A percentile compares a stretch with the other conserved stretches of the same genome.
Evolutionary conservation across 1,139 yeast genomes (phyloP).

Genomic region (Candida freyschussii): DNA sequence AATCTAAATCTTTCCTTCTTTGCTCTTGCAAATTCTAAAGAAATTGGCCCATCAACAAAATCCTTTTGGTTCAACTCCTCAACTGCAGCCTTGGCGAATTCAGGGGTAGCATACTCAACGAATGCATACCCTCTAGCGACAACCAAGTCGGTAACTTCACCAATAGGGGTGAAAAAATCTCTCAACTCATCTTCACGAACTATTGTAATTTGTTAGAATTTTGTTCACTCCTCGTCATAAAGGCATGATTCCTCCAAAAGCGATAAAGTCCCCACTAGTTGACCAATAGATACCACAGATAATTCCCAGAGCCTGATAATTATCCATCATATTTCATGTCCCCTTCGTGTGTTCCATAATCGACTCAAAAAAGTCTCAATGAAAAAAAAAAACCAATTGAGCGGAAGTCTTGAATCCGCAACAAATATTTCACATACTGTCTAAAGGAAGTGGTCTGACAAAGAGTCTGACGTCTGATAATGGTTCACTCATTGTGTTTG

Average conservation of each 20-base stretch:
- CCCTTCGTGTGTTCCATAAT: no score
- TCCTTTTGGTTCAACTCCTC: constrained; percentile 54
- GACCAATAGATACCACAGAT: no score
- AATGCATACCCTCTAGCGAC: constrained; percentile 75
- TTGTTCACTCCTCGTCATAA: no score
- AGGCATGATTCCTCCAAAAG: no score
- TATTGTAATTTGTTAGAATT: constrained; percentile 2
- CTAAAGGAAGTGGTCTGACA: constrained; percentile 50
- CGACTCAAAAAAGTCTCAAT: no score
- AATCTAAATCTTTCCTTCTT: constrained; percentile 71
- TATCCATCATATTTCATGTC: no score
- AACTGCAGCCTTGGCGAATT: constrained; percentile 62
- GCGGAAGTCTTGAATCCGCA: no score
- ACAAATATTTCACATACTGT: constrained; percentile 23
- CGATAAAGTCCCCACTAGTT: no score
- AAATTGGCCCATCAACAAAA: constrained; percentile 59
- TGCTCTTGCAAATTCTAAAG: constrained; percentile 65
- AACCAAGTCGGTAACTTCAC: constrained; percentile 63
- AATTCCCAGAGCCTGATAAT: no score
- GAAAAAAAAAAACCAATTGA: no score
- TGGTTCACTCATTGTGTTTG: constrained; percentile 23
- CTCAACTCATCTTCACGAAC: constrained; percentile 51
- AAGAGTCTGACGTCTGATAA: constrained; percentile 46
- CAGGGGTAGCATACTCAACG: constrained; percentile 62
- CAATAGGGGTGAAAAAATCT: constrained; percentile 59